Evolutionary conservation across 2,329 filamentous ascomycete species (phyloP).

Genomic region (Aureobasidium sp.): DNA sequence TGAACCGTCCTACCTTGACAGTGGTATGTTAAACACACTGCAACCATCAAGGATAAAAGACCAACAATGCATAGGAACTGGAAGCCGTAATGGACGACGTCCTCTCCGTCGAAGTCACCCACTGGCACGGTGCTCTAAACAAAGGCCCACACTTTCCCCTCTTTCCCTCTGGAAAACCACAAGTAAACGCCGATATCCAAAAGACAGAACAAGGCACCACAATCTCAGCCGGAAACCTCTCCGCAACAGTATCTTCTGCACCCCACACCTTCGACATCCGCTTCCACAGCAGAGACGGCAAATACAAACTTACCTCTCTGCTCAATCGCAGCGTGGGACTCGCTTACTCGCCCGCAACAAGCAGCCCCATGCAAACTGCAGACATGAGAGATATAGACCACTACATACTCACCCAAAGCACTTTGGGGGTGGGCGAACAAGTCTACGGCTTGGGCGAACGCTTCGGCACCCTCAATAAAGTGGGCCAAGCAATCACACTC

Average conservation of each 20-base stretch:
- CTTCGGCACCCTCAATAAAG: conserved; percentile 69
- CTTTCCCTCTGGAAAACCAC: conserved; percentile 45
- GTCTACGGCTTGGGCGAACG: conserved; percentile 69
- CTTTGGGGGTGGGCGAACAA: conserved; percentile 49
- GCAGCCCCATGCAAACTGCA: conserved; percentile 44
- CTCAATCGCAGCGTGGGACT: conserved; percentile 49
- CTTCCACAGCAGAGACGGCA: conserved; percentile 45
- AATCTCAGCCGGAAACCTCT: conserved; percentile 43
- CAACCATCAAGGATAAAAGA: not conserved
- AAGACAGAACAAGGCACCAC: conserved; percentile 41
- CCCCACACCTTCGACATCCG: conserved; percentile 48
- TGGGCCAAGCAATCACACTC: conserved; percentile 62
- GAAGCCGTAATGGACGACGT: conserved; percentile 51
- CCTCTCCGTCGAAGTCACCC: conserved; percentile 51
- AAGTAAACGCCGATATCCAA: conserved; percentile 31
- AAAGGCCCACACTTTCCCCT: conserved; percentile 51
- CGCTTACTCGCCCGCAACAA: conserved; percentile 48
- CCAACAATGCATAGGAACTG: conserved; percentile 33
- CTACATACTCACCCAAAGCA: conserved; percentile 39
- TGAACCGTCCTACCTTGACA: conserved; percentile 49
- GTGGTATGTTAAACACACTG: conserved; percentile 31
- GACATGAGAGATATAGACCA: conserved; percentile 40
- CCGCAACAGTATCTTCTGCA: conserved; percentile 43
- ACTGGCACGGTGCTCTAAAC: conserved; percentile 47
- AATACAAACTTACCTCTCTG: conserved; percentile 47